phyloP scores from a whole-genome alignment of 2,329 filamentous ascomycete species.

The Fusarium pseudograminearum region DNA sequence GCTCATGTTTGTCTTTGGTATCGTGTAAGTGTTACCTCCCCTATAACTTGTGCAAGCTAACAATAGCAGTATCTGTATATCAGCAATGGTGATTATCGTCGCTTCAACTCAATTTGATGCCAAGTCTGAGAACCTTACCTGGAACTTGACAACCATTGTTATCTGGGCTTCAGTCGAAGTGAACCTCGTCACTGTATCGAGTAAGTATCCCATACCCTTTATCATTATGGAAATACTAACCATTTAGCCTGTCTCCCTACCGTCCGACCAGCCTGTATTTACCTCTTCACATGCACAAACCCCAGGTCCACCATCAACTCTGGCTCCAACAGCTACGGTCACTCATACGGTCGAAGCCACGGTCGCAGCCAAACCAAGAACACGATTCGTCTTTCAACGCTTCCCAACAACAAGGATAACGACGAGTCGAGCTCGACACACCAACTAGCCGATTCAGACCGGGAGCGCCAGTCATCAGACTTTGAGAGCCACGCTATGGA shows the following conservation, averaged over 20 bases:
- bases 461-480: conserved; percentile 23
- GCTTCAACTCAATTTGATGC: conserved; percentile 33
- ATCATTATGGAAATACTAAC: fast-evolving
- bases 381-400: conserved; percentile 34
- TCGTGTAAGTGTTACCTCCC: conserved; percentile 41
- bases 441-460: conserved; percentile 35
- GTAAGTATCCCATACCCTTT: neutral
- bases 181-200: conserved; percentile 44
- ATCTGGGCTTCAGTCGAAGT: conserved; percentile 45
- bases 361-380: conserved; percentile 40
- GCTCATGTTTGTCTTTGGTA: conserved; percentile 49
- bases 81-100: conserved; percentile 40
- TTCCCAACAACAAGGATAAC: conserved; percentile 28
- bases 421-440: conserved; percentile 43
- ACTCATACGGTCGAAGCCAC: conserved; percentile 18
- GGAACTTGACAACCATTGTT: conserved; percentile 41
- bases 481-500: conserved; percentile 43
- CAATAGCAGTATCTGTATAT: conserved; percentile 29
- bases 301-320: conserved; percentile 30
- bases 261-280: conserved; percentile 37
- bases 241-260: conserved; percentile 38
- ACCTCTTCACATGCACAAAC: conserved; percentile 36
- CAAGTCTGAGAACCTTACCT: conserved; percentile 34
- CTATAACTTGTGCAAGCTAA: fast-evolving
- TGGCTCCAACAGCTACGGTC: conserved; percentile 29